These are phyloP conservation scores for Rutstroemia sp. DNA, from an alignment of 2,329 filamentous ascomycete species.

Conservation along the genomic window DNA sequence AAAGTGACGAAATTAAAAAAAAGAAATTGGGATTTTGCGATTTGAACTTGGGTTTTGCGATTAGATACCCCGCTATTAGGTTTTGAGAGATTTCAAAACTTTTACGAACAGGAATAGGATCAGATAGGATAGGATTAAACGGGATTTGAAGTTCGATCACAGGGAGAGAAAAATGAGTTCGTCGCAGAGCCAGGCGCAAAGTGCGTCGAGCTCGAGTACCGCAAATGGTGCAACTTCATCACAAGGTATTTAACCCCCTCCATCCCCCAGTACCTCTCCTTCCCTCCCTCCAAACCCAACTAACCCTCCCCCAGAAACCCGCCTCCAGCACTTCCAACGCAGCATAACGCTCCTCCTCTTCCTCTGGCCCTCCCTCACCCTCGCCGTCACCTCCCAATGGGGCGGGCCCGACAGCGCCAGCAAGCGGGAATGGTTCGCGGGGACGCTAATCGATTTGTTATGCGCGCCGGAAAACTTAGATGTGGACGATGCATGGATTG, in stretches of 20 bases:
- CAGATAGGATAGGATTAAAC: no score
- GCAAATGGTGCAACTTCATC: neutral
- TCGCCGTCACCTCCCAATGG: slow-evolving; percentile 82
- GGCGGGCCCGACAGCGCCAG: slow-evolving; percentile 75
- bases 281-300: slow-evolving; percentile 6
- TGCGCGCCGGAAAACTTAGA: slow-evolving; percentile 38
- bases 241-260: no score
- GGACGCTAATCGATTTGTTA: slow-evolving; percentile 77
- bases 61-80: no score
- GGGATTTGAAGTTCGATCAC: no score
- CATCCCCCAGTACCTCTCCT: neutral
- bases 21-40: no score
- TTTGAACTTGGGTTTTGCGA: no score
- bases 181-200: no score
- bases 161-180: no score
- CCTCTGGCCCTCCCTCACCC: slow-evolving; percentile 80
- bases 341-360: slow-evolving; percentile 78
- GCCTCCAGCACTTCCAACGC: slow-evolving; percentile 70
- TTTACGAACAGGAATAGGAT: no score
- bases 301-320: slow-evolving; percentile 17
- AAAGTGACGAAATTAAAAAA: no score
- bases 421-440: slow-evolving; percentile 96
- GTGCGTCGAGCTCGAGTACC: neutral
- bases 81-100: no score
- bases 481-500: slow-evolving; percentile 71